phyloP scores from a whole-genome alignment of 1,284 basidiomycete genomes.

The Leccinum insolens region DNA sequence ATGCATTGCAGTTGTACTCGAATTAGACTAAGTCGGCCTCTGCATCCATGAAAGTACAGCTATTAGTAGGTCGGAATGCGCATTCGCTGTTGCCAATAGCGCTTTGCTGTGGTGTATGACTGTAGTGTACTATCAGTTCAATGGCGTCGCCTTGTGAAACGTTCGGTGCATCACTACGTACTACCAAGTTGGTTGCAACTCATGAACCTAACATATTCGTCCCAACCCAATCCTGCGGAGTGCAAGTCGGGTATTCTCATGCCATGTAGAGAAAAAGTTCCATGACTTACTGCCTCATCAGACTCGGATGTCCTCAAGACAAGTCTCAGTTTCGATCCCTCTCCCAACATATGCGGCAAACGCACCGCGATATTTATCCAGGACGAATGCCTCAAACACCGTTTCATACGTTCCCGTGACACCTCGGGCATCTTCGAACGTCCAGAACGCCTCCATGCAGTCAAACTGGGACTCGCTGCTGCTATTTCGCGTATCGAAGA shows the following conservation, averaged over 20 bases:
- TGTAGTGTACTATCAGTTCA: not conserved
- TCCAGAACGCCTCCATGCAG: slow-evolving; percentile 86
- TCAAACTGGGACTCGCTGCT: slow-evolving; percentile 78
- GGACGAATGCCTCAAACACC: slow-evolving; percentile 72
- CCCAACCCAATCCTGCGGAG: slow-evolving; percentile 7
- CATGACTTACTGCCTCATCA: not conserved
- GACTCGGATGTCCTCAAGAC: not conserved
- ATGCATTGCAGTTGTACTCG: no score
- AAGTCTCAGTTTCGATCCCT: not conserved
- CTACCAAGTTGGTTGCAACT: not conserved
- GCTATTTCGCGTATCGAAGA: slow-evolving; percentile 74
- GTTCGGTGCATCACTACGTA: not conserved
- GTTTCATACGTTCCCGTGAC: slow-evolving; percentile 77
- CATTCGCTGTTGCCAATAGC: not conserved
- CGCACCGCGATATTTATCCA: slow-evolving; percentile 51
- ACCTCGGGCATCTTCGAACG: slow-evolving; percentile 80
- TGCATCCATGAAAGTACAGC: slow-evolving; percentile 3
- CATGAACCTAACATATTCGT: not conserved
- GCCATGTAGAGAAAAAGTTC: not conserved
- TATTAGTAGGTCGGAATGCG: not conserved
- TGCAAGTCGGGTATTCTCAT: not conserved
- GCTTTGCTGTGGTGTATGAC: not conserved
- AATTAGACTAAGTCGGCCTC: slow-evolving; percentile 5
- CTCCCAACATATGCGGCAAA: slow-evolving; percentile 10
- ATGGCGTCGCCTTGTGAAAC: not conserved